Conservation (phyloP, 306 rosid genomes). For the Pueraria montana region DNA sequence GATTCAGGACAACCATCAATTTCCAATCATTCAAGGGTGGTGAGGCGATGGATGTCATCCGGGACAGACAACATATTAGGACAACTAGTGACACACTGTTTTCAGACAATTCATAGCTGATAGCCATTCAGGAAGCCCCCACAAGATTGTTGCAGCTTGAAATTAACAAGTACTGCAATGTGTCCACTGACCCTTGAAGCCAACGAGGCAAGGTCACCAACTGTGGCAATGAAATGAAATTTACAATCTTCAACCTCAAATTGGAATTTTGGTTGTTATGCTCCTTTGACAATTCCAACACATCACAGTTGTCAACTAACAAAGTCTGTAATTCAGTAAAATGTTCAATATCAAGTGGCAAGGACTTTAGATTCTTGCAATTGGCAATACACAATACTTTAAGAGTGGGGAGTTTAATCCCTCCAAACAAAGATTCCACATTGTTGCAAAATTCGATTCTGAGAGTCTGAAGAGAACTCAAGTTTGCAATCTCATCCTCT, state of each 20-base stretch:
- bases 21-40: neutral
- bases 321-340: slow-evolving; percentile 40
- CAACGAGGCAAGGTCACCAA: slow-evolving; percentile 40
- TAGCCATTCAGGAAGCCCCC: slow-evolving; percentile 51
- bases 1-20: slow-evolving; percentile 12
- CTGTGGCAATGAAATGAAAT: neutral
- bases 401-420: slow-evolving; percentile 19
- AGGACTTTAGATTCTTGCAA: slow-evolving; percentile 33
- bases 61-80: slow-evolving; percentile 40
- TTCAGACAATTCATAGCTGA: slow-evolving; percentile 10
- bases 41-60: neutral
- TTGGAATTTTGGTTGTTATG: neutral
- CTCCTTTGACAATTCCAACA: slow-evolving; percentile 20
- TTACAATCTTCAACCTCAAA: slow-evolving; percentile 1
- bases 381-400: neutral
- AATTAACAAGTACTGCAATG: neutral
- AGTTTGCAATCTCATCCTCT: slow-evolving; percentile 25
- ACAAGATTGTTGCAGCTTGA: neutral
- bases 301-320: neutral
- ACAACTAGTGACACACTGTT: neutral
- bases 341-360: slow-evolving; percentile 39
- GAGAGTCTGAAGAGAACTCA: slow-evolving; percentile 36
- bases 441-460: slow-evolving; percentile 10
- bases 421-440: slow-evolving; percentile 25
- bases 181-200: slow-evolving; percentile 42